Conservation (phyloP, 176 grass and related monocot genomes). For the Melocanna baccifera region DNA sequence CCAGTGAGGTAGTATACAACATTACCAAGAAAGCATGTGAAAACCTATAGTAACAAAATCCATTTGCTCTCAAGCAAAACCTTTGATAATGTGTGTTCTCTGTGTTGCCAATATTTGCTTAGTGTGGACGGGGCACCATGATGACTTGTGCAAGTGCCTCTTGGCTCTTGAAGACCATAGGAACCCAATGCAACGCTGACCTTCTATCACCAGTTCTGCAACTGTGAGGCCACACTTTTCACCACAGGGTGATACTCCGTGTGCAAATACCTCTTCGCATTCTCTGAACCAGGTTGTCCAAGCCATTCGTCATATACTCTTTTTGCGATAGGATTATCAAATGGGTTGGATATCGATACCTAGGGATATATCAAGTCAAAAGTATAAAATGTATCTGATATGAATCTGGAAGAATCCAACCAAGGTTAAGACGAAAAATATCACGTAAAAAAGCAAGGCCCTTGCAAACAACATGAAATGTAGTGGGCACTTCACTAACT, state of each 20-base stretch:
- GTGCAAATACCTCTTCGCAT: conserved; percentile 78
- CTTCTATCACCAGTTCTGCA: conserved; percentile 77
- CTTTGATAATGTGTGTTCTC: not conserved
- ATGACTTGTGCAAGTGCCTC: not conserved
- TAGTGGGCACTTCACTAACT: conserved; percentile 31
- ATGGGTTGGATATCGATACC: conserved; percentile 61
- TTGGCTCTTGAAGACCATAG: conserved; percentile 21
- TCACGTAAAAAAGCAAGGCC: not conserved
- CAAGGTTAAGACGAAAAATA: not conserved
- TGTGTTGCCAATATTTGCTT: conserved; percentile 15
- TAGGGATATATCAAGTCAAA: conserved; percentile 7
- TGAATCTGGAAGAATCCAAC: not conserved
- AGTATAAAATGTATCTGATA: not conserved
- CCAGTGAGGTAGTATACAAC: conserved; percentile 32
- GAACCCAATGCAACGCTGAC: not conserved
- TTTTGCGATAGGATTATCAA: conserved; percentile 63
- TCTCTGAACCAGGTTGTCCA: conserved; percentile 78
- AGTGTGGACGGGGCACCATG: not conserved
- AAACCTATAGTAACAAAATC: conserved; percentile 54
- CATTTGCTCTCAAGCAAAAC: conserved; percentile 24
- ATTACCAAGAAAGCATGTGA: conserved; percentile 28
- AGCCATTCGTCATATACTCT: conserved; percentile 87
- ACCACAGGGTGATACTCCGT: conserved; percentile 80
- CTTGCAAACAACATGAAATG: conserved; percentile 12
- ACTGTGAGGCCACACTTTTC: conserved; percentile 75